Evolutionary conservation across 2,329 filamentous ascomycete species (phyloP).

Genomic region (Leptographium galeiforme): DNA sequence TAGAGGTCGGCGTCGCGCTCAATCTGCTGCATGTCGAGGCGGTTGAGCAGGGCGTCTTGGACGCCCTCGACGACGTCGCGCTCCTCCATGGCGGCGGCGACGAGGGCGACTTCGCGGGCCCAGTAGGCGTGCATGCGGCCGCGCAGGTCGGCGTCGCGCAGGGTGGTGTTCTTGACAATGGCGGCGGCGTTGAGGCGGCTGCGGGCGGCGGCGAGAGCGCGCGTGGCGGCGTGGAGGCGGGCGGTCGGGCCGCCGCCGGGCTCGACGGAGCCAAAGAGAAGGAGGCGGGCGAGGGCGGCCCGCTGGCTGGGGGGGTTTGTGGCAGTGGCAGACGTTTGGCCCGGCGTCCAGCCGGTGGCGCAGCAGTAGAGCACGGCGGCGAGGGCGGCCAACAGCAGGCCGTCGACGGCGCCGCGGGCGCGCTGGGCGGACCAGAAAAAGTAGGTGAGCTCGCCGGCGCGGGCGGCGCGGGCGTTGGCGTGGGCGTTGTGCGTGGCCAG

Average conservation of each 20-base stretch:
- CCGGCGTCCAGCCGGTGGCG: conserved; percentile 20
- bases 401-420: conserved; percentile 50
- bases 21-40: conserved; percentile 49
- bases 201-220: conserved; percentile 43
- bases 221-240: conserved; percentile 47
- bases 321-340: too few species aligned
- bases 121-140: conserved; percentile 60
- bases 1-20: conserved; percentile 51
- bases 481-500: conserved; percentile 52
- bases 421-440: conserved; percentile 59
- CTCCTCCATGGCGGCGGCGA: conserved; percentile 66
- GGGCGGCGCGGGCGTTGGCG: conserved; percentile 47
- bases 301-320: too few species aligned
- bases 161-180: conserved; percentile 67
- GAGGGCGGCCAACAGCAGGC: conserved; percentile 47
- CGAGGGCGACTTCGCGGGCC: conserved; percentile 60
- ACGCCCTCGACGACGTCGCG: conserved; percentile 60
- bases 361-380: conserved; percentile 60
- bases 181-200: conserved; percentile 59
- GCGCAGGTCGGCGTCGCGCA: conserved; percentile 60
- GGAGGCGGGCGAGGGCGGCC: background rate
- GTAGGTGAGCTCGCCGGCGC: conserved; percentile 50
- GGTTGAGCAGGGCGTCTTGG: conserved; percentile 49
- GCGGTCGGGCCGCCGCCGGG: conserved; percentile 47
- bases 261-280: conserved; percentile 41